Percentiles rank a stretch among this genome's conserved stretches.
These are phyloP conservation scores for Trifolium pratense DNA, from an alignment of 306 rosid species.

Conservation along the genomic window DNA sequence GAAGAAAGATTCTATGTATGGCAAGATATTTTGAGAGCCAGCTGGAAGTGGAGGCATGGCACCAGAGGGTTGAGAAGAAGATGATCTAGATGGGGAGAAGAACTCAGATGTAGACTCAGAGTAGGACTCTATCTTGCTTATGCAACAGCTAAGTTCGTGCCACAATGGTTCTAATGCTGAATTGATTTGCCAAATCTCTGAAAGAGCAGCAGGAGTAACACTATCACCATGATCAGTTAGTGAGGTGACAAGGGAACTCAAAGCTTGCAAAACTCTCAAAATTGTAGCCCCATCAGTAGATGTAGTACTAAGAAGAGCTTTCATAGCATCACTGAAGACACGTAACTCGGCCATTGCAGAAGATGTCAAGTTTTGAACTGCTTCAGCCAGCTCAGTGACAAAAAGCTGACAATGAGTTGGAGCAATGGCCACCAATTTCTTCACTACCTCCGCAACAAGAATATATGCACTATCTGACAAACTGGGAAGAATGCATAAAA, in stretches of 20 bases:
- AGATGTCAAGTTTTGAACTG: slow-evolving; percentile 79
- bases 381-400: slow-evolving; percentile 80
- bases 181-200: slow-evolving; percentile 85
- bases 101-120: slow-evolving; percentile 75
- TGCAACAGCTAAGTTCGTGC: slow-evolving; percentile 93
- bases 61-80: slow-evolving; percentile 76
- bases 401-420: slow-evolving; percentile 87
- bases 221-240: slow-evolving; percentile 60
- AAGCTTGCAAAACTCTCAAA: slow-evolving; percentile 95
- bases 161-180: slow-evolving; percentile 93
- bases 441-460: slow-evolving; percentile 93
- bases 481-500: slow-evolving; percentile 50
- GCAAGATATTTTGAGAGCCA: slow-evolving; percentile 93
- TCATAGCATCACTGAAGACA: slow-evolving; percentile 75
- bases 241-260: slow-evolving; percentile 81
- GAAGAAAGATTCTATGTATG: slow-evolving; percentile 98
- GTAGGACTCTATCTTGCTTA: slow-evolving; percentile 90
- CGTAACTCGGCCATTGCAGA: slow-evolving; percentile 86
- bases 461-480: slow-evolving; percentile 90
- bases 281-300: slow-evolving; percentile 94
- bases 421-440: slow-evolving; percentile 91
- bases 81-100: slow-evolving; percentile 55
- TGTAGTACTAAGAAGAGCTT: slow-evolving; percentile 78
- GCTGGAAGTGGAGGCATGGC: slow-evolving; percentile 87
- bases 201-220: slow-evolving; percentile 57